Conservation (phyloP, 2,329 filamentous ascomycete species). For the Penicillium olsonii region DNA sequence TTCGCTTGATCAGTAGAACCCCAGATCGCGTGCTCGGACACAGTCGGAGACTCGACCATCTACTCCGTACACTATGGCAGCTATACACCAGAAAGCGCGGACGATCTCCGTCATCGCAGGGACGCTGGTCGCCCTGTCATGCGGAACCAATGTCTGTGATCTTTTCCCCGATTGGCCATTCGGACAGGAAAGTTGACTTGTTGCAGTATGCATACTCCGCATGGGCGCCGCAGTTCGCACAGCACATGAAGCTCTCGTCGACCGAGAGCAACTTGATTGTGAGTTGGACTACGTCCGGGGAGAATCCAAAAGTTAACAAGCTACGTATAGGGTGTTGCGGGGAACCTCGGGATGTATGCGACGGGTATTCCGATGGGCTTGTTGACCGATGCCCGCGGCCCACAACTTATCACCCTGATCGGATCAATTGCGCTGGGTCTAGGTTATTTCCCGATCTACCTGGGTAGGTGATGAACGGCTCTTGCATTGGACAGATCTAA, state of each 20-base stretch:
- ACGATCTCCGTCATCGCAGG: slow-evolving; percentile 82
- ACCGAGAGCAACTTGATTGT: slow-evolving; percentile 91
- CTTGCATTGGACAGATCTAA: slow-evolving; percentile 1
- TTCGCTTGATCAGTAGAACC: neutral
- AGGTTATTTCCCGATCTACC: slow-evolving; percentile 84
- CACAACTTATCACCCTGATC: slow-evolving; percentile 73
- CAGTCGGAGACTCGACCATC: neutral
- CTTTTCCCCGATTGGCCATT: slow-evolving; percentile 1
- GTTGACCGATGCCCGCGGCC: slow-evolving; percentile 79
- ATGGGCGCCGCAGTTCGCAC: slow-evolving; percentile 94
- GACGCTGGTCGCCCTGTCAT: slow-evolving; percentile 80
- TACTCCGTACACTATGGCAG: slow-evolving; percentile 30
- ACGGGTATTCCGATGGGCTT: slow-evolving; percentile 87
- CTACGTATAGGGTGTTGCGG: slow-evolving; percentile 55
- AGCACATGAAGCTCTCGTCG: slow-evolving; percentile 81
- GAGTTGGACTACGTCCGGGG: slow-evolving; percentile 33
- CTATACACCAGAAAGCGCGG: slow-evolving; percentile 54
- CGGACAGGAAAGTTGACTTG: slow-evolving; percentile 22
- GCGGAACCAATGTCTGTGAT: slow-evolving; percentile 76
- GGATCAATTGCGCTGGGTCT: slow-evolving; percentile 71
- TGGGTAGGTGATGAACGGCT: slow-evolving; percentile 39
- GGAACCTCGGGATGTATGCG: slow-evolving; percentile 83
- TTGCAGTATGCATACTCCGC: slow-evolving; percentile 93
- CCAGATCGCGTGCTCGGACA: slow-evolving; percentile 1
- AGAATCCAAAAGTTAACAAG: slow-evolving; percentile 31